Evolutionary conservation across 2,329 filamentous ascomycete species (phyloP).

Genomic region (Biscogniauxia marginata): DNA sequence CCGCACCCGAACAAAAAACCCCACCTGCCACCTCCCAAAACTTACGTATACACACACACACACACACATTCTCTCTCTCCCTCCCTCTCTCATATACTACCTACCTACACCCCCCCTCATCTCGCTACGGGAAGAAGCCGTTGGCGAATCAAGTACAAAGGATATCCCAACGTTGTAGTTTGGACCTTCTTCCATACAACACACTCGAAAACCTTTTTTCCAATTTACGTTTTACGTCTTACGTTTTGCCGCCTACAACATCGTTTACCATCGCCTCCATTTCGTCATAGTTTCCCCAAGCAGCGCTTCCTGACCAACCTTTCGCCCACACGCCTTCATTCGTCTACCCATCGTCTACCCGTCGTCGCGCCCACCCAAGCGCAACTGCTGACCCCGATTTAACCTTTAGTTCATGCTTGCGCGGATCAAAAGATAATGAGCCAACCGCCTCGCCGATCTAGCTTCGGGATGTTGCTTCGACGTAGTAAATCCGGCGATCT

Average conservation of each 20-base stretch:
- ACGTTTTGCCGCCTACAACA: background rate
- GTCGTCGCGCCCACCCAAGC: constrained; percentile 5
- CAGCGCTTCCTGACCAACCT: background rate
- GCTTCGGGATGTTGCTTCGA: constrained; percentile 52
- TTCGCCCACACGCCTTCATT: background rate
- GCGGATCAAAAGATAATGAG: constrained; percentile 27
- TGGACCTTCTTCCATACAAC: too few relatives aligned
- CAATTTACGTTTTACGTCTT: too few relatives aligned
- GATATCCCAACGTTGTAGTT: too few relatives aligned
- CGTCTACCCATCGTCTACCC: background rate
- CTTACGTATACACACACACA: too few relatives aligned
- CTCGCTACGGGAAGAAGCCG: too few relatives aligned
- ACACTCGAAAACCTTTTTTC: too few relatives aligned
- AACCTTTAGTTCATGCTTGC: constrained; percentile 20
- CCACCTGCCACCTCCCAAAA: too few relatives aligned
- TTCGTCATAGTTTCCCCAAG: background rate
- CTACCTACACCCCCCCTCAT: too few relatives aligned
- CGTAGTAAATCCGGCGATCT: constrained; percentile 56
- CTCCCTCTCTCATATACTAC: too few relatives aligned
- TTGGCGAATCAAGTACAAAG: too few relatives aligned
- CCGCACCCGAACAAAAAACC: too few relatives aligned
- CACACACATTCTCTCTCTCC: too few relatives aligned
- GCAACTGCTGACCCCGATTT: constrained; percentile 12
- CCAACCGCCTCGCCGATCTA: constrained; percentile 43
- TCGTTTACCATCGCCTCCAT: background rate